Conservation (phyloP, 1,139 yeast genomes). For the Candida sojae region DNA sequence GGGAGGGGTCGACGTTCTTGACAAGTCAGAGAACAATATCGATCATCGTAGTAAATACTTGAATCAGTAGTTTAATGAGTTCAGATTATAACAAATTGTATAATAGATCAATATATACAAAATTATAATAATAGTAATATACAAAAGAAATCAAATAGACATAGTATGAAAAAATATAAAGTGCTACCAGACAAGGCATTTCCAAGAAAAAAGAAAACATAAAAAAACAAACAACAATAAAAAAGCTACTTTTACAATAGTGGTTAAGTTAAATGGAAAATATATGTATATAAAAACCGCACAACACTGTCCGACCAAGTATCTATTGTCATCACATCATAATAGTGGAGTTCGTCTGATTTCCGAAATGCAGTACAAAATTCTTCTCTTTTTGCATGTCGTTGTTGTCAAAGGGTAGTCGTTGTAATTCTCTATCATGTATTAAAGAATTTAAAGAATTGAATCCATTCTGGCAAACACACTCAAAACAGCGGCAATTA, state of each 20-base stretch:
- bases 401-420: too few species aligned
- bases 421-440: too few species aligned
- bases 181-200: neutral
- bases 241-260: neutral
- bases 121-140: neutral
- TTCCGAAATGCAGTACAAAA: neutral
- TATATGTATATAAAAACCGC: neutral
- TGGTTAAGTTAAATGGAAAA: too few species aligned
- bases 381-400: neutral
- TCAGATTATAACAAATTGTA: neutral
- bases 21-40: slow-evolving; percentile 16
- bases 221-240: neutral
- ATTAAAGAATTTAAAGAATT: slow-evolving; percentile 27
- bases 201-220: neutral
- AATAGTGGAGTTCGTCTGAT: neutral
- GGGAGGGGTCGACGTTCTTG: slow-evolving; percentile 31
- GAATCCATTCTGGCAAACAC: slow-evolving; percentile 64
- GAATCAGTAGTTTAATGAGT: neutral
- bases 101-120: slow-evolving; percentile 2
- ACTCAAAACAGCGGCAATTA: slow-evolving; percentile 82
- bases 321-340: neutral
- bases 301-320: neutral
- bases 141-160: neutral
- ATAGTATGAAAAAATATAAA: neutral
- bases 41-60: neutral